These are phyloP conservation scores for Porodaedalea pini DNA, from an alignment of 1,284 basidiomycete species.

Conservation along the genomic window DNA sequence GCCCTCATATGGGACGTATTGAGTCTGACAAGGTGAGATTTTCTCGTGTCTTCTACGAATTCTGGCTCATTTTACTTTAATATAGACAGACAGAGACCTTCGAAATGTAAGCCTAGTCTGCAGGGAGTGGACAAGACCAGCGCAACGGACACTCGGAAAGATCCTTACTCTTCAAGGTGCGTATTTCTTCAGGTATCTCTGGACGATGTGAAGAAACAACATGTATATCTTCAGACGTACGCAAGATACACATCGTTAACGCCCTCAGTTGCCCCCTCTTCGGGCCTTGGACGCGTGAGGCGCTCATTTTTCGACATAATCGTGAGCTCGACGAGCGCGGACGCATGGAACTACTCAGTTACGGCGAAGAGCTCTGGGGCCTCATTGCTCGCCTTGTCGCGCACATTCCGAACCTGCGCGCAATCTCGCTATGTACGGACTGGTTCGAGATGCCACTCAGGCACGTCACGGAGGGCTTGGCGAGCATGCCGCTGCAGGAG, in stretches of 20 bases:
- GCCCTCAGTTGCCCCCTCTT: constrained; percentile 13
- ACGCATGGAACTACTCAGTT: neutral
- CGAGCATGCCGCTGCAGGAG: constrained; percentile 7
- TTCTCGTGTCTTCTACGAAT: neutral
- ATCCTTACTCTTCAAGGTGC: constrained; percentile 16
- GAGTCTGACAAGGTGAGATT: neutral
- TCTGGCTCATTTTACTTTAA: neutral
- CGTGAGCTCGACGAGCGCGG: constrained; percentile 1
- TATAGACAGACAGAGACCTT: constrained; percentile 14
- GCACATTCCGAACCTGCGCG: constrained; percentile 11
- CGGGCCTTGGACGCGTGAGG: constrained; percentile 16
- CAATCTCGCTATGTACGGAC: constrained; percentile 11
- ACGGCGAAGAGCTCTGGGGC: constrained; percentile 2
- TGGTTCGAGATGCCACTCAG: constrained; percentile 12
- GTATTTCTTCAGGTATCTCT: neutral
- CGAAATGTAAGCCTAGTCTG: constrained; percentile 19
- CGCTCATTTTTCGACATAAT: constrained; percentile 10
- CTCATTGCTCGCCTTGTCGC: constrained; percentile 7
- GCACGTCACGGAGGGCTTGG: constrained; percentile 1
- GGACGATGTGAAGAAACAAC: too few relatives aligned
- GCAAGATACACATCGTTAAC: constrained; percentile 6
- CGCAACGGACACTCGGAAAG: constrained; percentile 15
- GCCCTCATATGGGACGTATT: constrained; percentile 8
- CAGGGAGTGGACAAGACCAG: constrained; percentile 11
- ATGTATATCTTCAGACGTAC: constrained; percentile 3